Conservation (phyloP, 2,329 filamentous ascomycete species). For the Ilyonectria robusta region DNA sequence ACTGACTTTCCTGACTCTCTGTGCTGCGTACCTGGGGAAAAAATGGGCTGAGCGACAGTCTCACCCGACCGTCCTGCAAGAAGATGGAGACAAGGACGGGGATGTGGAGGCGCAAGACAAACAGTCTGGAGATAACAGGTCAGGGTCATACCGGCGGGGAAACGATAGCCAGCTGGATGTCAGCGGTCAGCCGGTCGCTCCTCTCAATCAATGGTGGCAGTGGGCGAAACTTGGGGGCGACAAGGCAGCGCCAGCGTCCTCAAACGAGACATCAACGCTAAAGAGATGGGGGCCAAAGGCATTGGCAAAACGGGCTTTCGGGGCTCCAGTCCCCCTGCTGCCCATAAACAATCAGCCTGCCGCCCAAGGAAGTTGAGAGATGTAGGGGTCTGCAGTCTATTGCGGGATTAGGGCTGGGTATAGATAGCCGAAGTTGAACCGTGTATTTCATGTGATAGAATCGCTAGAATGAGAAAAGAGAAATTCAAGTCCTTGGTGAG, state of each 20-base stretch:
- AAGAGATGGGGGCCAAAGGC: not conserved
- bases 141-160: too few species aligned
- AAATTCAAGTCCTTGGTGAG: too few species aligned
- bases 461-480: too few species aligned
- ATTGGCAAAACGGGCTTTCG: not conserved
- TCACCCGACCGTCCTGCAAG: not conserved
- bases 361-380: not conserved
- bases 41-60: not conserved
- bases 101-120: not conserved
- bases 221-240: not conserved
- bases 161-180: not conserved
- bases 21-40: slow-evolving; percentile 1
- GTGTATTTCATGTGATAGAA: too few species aligned
- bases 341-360: not conserved
- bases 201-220: not conserved
- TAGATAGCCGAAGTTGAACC: too few species aligned
- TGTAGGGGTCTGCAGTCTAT: not conserved
- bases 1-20: not conserved
- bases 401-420: too few species aligned
- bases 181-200: not conserved
- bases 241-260: not conserved
- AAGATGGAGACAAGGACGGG: not conserved
- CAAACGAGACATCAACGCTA: not conserved
- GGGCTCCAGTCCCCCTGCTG: not conserved
- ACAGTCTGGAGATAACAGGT: too few species aligned